These are phyloP conservation scores for Rachicladosporium sp. DNA, from an alignment of 2,329 filamentous ascomycete genomes.

Conservation along the genomic window DNA sequence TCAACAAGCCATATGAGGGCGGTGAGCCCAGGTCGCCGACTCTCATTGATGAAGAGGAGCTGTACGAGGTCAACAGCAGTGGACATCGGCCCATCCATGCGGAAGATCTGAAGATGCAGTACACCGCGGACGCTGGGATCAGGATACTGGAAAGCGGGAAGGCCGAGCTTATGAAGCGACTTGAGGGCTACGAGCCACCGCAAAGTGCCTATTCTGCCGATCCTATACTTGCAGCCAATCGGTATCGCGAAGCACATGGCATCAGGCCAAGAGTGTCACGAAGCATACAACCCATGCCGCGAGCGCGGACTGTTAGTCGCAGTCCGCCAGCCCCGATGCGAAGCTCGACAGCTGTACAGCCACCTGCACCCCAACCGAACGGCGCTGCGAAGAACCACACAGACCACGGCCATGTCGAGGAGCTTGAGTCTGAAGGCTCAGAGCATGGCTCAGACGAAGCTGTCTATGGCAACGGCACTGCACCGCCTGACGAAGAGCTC, in stretches of 20 bases:
- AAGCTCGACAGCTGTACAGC: constrained; percentile 1
- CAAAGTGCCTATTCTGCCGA: constrained; percentile 5
- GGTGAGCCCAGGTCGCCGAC: constrained; percentile 17
- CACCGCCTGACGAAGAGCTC: constrained; percentile 32
- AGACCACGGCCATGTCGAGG: constrained; percentile 2
- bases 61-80: constrained; percentile 11
- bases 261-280: constrained; percentile 1
- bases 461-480: too few species aligned
- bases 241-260: constrained; percentile 9
- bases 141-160: constrained; percentile 39
- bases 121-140: constrained; percentile 35
- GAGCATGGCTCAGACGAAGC: constrained; percentile 13
- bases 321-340: constrained; percentile 5
- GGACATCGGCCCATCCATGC: constrained; percentile 9
- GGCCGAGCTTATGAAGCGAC: constrained; percentile 38
- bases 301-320: constrained; percentile 11
- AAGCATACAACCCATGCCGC: constrained; percentile 6
- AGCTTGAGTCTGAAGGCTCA: constrained; percentile 18
- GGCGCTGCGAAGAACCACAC: neutral
- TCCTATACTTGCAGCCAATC: constrained; percentile 7
- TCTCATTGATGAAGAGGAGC: constrained; percentile 18
- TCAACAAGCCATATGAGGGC: constrained; percentile 7
- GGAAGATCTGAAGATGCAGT: constrained; percentile 38
- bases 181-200: constrained; percentile 31
- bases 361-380: too few species aligned